Conservation (phyloP, 176 grass and related monocot species). For the Olyra latifolia region DNA sequence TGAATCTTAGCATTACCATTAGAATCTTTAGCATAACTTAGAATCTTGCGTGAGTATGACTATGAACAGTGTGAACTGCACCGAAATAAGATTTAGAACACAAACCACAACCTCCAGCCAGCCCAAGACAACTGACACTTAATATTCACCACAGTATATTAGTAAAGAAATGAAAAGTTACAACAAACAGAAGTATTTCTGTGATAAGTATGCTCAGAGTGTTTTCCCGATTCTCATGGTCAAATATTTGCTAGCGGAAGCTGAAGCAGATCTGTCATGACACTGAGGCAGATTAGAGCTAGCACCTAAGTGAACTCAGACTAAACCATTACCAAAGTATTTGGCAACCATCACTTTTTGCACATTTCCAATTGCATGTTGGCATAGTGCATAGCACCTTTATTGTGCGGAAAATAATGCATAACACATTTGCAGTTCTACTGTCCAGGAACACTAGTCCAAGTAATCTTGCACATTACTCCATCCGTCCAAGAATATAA, state of each 20-base stretch:
- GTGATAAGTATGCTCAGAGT: not conserved
- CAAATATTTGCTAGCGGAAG: not conserved
- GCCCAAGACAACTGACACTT: not conserved
- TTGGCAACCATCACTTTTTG: no score
- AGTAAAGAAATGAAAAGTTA: not conserved
- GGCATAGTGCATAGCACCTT: not conserved
- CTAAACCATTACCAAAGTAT: not conserved
- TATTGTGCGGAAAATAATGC: not conserved
- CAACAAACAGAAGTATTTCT: not conserved
- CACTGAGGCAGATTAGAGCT: not conserved
- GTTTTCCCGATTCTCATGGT: not conserved
- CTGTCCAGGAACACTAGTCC: not conserved
- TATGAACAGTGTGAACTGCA: not conserved
- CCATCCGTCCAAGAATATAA: no score
- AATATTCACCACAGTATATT: not conserved
- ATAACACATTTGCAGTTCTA: not conserved
- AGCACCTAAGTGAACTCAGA: not conserved
- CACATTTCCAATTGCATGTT: not conserved
- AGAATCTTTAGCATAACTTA: no score
- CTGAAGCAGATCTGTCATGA: not conserved
- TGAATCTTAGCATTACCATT: not conserved
- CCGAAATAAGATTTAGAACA: not conserved
- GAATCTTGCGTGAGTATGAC: not conserved
- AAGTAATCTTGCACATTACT: not conserved
- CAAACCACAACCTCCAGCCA: not conserved